These are phyloP conservation scores for Tremellales sp. DNA, from an alignment of 1,284 basidiomycete genomes.

Conservation along the genomic window DNA sequence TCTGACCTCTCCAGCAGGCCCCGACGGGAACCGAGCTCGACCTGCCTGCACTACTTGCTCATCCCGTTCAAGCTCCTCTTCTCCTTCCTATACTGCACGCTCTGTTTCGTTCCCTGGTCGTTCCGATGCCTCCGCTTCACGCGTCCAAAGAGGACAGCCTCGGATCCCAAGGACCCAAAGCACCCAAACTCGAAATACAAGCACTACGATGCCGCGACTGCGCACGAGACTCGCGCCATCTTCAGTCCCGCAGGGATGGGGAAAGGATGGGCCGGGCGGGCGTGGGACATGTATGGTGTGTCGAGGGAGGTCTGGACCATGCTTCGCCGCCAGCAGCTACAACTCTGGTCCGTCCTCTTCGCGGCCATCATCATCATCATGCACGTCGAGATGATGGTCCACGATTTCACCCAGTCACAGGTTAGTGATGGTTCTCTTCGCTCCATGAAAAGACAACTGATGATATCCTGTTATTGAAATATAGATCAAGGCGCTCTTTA, in stretches of 20 bases:
- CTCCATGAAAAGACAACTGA: neutral
- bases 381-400: slow-evolving; percentile 26
- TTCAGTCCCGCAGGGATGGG: slow-evolving; percentile 11
- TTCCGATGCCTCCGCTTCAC: slow-evolving; percentile 2
- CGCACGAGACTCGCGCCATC: slow-evolving; percentile 8
- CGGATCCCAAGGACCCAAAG: slow-evolving; percentile 1
- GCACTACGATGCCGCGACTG: slow-evolving; percentile 11
- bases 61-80: too few species aligned
- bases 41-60: too few species aligned
- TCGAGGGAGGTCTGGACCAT: slow-evolving; percentile 17
- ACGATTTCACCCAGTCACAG: slow-evolving; percentile 14
- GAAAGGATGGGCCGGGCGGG: slow-evolving; percentile 18
- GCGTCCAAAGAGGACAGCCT: neutral
- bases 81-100: neutral
- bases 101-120: neutral
- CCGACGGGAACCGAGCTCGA: too few species aligned
- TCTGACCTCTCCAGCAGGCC: too few species aligned
- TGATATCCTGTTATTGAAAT: neutral
- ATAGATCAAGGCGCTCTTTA: slow-evolving; percentile 9
- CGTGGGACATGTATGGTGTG: slow-evolving; percentile 27
- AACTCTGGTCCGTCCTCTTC: slow-evolving; percentile 22
- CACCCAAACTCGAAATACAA: slow-evolving; percentile 8
- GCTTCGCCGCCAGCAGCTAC: slow-evolving; percentile 25
- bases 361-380: slow-evolving; percentile 19
- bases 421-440: slow-evolving; percentile 12